Evolutionary conservation across 164 flowering plant genomes (phyloP).

Genomic region (Houttuynia cordata): DNA sequence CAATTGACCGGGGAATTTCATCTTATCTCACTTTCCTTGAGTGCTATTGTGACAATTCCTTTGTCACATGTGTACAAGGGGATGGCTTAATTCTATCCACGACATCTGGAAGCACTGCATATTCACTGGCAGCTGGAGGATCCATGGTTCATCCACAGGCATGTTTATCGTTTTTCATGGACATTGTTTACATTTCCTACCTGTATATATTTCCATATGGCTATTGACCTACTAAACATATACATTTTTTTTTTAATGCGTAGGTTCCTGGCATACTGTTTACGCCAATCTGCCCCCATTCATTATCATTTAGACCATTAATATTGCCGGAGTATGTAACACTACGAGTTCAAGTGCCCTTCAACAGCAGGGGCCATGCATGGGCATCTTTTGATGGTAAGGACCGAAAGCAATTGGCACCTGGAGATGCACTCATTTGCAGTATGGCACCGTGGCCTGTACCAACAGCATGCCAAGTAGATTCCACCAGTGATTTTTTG

Average conservation of each 20-base stretch:
- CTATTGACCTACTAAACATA: not conserved
- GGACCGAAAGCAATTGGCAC: constrained; percentile 55
- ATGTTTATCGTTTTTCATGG: constrained; percentile 3
- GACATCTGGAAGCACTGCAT: constrained; percentile 98
- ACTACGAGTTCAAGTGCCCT: constrained; percentile 74
- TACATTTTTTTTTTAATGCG: constrained; percentile 4
- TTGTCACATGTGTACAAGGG: constrained; percentile 92
- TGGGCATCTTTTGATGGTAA: constrained; percentile 98
- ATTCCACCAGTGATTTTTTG: constrained; percentile 77
- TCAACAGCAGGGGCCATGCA: constrained; percentile 79
- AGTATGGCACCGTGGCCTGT: constrained; percentile 99
- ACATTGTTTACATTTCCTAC: not conserved
- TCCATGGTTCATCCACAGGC: constrained; percentile 99
- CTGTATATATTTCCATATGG: not conserved
- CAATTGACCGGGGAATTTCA: constrained; percentile 95
- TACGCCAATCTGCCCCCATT: constrained; percentile 96
- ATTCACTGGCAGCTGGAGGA: constrained; percentile 98
- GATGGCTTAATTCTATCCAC: constrained; percentile 93
- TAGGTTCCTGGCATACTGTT: constrained; percentile 97
- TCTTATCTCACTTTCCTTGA: constrained; percentile 86
- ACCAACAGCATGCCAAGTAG: constrained; percentile 89
- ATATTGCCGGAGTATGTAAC: constrained; percentile 91
- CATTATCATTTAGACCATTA: constrained; percentile 86
- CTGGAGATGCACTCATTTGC: constrained; percentile 90
- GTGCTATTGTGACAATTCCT: constrained; percentile 85